These are phyloP conservation scores for Stephania japonica DNA, from an alignment of 164 flowering plant genomes.

Conservation along the genomic window DNA sequence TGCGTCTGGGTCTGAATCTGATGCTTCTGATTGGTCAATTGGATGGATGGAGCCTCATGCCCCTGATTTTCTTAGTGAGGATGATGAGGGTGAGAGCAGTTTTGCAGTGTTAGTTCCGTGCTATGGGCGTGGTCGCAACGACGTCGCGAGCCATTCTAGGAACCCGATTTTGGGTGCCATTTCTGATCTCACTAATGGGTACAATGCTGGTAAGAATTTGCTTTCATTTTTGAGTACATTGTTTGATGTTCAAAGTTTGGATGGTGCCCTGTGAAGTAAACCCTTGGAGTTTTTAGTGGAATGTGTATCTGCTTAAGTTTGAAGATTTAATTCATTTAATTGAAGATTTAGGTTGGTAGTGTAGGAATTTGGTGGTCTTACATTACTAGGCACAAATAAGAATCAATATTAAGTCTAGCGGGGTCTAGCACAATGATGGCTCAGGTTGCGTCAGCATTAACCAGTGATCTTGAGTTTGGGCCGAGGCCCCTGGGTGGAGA, in stretches of 20 bases:
- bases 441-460: too few species aligned
- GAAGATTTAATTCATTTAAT: background rate
- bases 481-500: too few species aligned
- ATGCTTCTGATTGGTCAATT: constrained; percentile 84
- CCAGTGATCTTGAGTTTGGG: too few species aligned
- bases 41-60: constrained; percentile 95
- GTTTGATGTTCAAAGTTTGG: background rate
- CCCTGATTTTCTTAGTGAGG: constrained; percentile 63
- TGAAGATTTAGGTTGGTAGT: background rate
- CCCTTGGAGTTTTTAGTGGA: background rate
- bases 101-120: constrained; percentile 89
- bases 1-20: constrained; percentile 78
- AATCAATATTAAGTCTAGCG: too few species aligned
- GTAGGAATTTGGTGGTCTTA: background rate
- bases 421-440: too few species aligned
- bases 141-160: constrained; percentile 27
- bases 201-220: constrained; percentile 47
- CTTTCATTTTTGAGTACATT: background rate
- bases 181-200: constrained; percentile 37
- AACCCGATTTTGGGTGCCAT: constrained; percentile 40
- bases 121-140: constrained; percentile 45
- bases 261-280: background rate
- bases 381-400: background rate
- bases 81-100: constrained; percentile 58
- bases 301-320: background rate